Evolutionary conservation across 306 rosid genomes (phyloP).

Genomic region (barrel medic (Medicago truncatula)): DNA sequence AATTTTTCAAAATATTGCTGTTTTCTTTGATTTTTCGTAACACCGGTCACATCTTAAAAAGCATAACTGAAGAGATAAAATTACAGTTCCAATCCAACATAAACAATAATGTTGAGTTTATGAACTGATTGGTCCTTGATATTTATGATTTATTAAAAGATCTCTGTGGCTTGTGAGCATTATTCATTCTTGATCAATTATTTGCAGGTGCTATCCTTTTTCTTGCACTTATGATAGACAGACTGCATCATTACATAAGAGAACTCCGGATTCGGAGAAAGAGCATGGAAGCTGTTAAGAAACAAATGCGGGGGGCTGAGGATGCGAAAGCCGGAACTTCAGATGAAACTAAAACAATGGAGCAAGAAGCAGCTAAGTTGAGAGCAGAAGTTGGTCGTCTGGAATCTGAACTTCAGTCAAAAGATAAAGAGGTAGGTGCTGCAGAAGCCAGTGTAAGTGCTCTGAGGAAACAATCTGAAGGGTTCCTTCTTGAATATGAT

Average conservation of each 20-base stretch:
- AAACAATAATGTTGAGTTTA: constrained; percentile 29
- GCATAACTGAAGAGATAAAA: constrained; percentile 18
- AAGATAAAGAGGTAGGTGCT: constrained; percentile 57
- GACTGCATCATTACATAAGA: constrained; percentile 86
- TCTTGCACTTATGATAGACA: constrained; percentile 85
- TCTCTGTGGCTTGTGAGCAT: constrained; percentile 24
- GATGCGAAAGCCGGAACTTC: constrained; percentile 55
- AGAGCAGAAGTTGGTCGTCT: constrained; percentile 56
- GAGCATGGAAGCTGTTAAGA: constrained; percentile 82
- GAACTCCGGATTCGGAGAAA: constrained; percentile 85
- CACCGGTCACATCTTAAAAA: constrained; percentile 8
- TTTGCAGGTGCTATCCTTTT: constrained; percentile 77
- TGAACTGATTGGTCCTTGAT: constrained; percentile 27
- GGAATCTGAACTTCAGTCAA: constrained; percentile 69
- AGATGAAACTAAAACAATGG: constrained; percentile 64
- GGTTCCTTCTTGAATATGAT: constrained; percentile 91
- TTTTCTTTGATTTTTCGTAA: constrained; percentile 24
- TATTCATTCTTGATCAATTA: constrained; percentile 39
- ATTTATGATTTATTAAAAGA: constrained; percentile 9
- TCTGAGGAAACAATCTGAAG: constrained; percentile 92
- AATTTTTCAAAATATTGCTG: not conserved
- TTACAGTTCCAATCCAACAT: not conserved
- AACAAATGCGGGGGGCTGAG: constrained; percentile 66
- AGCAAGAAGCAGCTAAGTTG: constrained; percentile 57
- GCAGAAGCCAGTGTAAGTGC: constrained; percentile 81